phyloP scores from a whole-genome alignment of 2,329 filamentous ascomycete genomes.

The Akanthomyces uredinophilus region DNA sequence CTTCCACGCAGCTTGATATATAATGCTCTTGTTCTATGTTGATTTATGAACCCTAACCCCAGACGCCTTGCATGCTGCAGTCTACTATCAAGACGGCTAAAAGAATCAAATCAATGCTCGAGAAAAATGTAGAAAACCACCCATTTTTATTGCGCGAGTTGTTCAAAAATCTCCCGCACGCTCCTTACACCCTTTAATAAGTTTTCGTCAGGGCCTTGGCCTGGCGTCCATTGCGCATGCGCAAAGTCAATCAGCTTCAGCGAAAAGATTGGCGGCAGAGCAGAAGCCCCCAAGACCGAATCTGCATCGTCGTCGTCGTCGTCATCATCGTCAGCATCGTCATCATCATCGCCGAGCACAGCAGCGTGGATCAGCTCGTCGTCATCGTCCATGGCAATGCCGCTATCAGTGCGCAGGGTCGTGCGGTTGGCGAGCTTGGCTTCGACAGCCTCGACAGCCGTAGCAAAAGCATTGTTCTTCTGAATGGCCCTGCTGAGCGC shows the following conservation, averaged over 20 bases:
- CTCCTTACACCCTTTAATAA: slow-evolving; percentile 67
- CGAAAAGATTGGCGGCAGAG: slow-evolving; percentile 62
- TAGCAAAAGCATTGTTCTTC: slow-evolving; percentile 46
- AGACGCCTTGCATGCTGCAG: not conserved
- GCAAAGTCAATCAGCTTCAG: slow-evolving; percentile 96
- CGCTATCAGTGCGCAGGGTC: slow-evolving; percentile 49
- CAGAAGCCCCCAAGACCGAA: slow-evolving; percentile 33
- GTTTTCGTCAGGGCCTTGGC: slow-evolving; percentile 83
- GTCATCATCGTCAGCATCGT: slow-evolving; percentile 33
- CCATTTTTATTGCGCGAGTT: slow-evolving; percentile 41
- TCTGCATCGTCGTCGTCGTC: slow-evolving; percentile 45
- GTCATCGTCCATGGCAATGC: slow-evolving; percentile 45
- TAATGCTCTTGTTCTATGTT: not conserved
- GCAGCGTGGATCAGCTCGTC: slow-evolving; percentile 24
- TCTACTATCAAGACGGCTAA: not conserved
- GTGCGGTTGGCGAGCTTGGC: slow-evolving; percentile 27
- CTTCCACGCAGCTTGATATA: not conserved
- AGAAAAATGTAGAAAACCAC: not conserved
- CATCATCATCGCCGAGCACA: not conserved
- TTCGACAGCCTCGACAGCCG: slow-evolving; percentile 54
- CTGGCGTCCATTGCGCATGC: slow-evolving; percentile 79
- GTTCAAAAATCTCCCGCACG: slow-evolving; percentile 64
- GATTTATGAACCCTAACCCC: not conserved
- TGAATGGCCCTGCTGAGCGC: slow-evolving; percentile 48
- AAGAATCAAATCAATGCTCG: not conserved